Percentiles rank a stretch among this genome's conserved stretches.
These are phyloP conservation scores for Excoecaria cochinchinensis DNA, from an alignment of 345 rosid genomes.

Conservation along the genomic window DNA sequence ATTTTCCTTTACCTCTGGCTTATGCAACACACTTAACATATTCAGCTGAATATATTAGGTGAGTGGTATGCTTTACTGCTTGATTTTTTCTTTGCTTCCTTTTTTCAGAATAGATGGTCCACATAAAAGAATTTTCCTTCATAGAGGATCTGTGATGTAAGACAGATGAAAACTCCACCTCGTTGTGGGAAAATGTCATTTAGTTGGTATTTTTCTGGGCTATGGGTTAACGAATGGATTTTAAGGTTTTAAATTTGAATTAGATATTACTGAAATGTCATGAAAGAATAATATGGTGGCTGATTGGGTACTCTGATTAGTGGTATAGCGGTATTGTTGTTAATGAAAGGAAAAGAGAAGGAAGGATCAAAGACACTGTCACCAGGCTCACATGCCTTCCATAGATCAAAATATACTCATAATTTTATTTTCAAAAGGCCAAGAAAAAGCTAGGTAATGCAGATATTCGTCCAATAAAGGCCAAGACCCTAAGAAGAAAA, in stretches of 20 bases:
- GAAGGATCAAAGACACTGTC: not conserved
- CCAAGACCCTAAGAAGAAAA: not conserved
- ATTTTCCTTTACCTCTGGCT: not conserved
- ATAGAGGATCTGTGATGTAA: slow-evolving; percentile 2
- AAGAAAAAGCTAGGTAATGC: not conserved
- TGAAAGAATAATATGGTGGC: no score
- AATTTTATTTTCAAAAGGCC: not conserved
- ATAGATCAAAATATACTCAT: no score
- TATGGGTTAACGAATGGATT: not conserved
- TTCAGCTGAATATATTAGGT: slow-evolving; percentile 2
- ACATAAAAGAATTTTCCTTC: not conserved
- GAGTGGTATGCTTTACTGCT: not conserved
- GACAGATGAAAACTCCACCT: not conserved
- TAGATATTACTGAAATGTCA: not conserved
- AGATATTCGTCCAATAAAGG: not conserved
- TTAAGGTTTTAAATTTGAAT: not conserved
- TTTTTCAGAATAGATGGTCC: not conserved
- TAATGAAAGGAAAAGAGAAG: not conserved
- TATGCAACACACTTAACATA: not conserved
- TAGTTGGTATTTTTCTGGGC: not conserved
- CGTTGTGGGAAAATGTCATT: not conserved
- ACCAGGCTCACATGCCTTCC: no score
- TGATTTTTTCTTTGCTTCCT: not conserved
- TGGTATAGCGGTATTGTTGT: not conserved
- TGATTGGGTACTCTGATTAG: not conserved